Conservation (phyloP, 176 grass and related monocot species). For the Phragmites australis region DNA sequence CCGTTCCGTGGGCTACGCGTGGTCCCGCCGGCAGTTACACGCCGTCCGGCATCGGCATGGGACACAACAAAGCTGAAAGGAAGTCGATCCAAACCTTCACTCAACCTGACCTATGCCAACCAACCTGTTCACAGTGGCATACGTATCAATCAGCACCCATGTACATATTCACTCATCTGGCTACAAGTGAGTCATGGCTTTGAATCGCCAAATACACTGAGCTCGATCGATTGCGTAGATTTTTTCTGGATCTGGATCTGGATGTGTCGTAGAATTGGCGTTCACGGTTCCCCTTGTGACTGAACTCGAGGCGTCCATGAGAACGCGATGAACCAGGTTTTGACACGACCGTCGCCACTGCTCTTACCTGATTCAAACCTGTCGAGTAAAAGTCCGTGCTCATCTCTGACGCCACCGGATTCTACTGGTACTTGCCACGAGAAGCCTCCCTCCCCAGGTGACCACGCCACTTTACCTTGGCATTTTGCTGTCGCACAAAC, state of each 20-base stretch:
- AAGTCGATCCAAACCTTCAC: background rate
- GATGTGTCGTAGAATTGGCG: background rate
- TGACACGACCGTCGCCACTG: background rate
- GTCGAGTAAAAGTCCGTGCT: background rate
- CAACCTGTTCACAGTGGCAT: background rate
- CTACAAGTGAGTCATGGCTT: background rate
- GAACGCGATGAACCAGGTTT: background rate
- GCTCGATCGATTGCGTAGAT: no score
- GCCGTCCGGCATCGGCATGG: background rate
- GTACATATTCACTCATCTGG: background rate
- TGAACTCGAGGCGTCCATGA: background rate
- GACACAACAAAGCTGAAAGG: background rate
- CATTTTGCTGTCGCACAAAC: conserved; percentile 34
- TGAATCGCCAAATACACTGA: background rate
- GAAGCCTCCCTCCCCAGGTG: background rate
- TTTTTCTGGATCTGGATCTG: background rate
- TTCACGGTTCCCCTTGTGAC: background rate
- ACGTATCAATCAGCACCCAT: background rate
- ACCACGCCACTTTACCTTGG: conserved; percentile 26
- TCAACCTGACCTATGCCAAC: background rate
- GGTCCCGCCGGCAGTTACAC: conserved; percentile 23
- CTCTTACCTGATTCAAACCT: background rate
- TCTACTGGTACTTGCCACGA: no score
- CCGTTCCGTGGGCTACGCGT: conserved; percentile 40
- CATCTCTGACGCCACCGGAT: background rate